Base-by-base conservation (phyloP, 129 eudicot species). In the Calendula officinalis region DNA sequence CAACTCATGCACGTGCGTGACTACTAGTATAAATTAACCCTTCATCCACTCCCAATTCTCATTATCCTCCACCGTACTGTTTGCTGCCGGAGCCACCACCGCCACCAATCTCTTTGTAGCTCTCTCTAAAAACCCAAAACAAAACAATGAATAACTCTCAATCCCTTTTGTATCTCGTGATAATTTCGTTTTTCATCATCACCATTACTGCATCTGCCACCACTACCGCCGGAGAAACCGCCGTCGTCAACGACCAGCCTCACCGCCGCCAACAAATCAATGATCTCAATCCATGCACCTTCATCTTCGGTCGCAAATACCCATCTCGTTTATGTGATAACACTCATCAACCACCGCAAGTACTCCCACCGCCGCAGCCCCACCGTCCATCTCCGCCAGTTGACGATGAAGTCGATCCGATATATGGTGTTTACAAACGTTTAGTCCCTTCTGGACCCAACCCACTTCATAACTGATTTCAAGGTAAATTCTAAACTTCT, bases 371-470 rank as follows among this genome's bases (percentile, higher is more conserved):
- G 2, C 52, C 43, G 27, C 54, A 35, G 5, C 50, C 8, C 62
- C 57, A 14, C 53, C 51, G 0, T 48, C 41, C 69, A 53, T 80
- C 81, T 0, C 75, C 72, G 17, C 46, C 82, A 13, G 39, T 58
- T 35, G 64, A 53, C 72, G 60, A 65, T 14, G 91, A 83, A n/a
- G 81, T 83, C 51, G 95, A 86, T 69, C 89, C 89, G 64, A 79
- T 86, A 77, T 90, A 78, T 78, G 97, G 95, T 6, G 97, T 86
- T 17, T 81, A 70, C 51, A 90, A 90, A 71, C 61, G n/a, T n/a
- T n/a, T n/a, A n/a, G n/a, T n/a, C n/a, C n/a, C n/a, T n/a, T n/a
- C n/a, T n/a, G n/a, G n/a, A n/a, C n/a, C n/a, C n/a, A 90, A 90
- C 88, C 97, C 97, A 64, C 91, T 90, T 36, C 95, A 90, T 56